Percentiles rank a stretch among this genome's conserved stretches.
These are phyloP conservation scores for Somion occarium DNA, from an alignment of 1,284 basidiomycete species.

Conservation along the genomic window DNA sequence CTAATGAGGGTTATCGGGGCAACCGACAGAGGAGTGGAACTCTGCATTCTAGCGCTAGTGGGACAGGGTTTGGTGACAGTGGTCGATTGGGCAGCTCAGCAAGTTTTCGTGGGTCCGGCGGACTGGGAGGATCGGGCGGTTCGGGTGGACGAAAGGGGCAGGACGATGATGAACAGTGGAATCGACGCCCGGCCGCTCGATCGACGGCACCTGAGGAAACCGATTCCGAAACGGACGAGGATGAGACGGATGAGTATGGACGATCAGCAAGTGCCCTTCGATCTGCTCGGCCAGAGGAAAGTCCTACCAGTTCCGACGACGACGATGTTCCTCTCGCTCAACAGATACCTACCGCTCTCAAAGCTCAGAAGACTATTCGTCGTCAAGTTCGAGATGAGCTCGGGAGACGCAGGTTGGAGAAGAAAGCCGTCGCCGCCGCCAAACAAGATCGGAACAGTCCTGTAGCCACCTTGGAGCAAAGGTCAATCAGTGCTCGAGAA, in stretches of 20 bases:
- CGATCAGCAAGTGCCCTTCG: conserved; percentile 20
- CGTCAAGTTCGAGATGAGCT: conserved; percentile 65
- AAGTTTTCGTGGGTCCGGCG: conserved; percentile 6
- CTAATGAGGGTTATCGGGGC: conserved; percentile 6
- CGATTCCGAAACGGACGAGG: conserved; percentile 29
- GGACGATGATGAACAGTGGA: conserved; percentile 33
- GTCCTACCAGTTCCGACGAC: conserved; percentile 28
- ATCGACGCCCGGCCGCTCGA: conserved; percentile 21
- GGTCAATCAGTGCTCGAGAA: not conserved
- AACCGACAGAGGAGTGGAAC: conserved; percentile 8
- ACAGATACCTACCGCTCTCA: conserved; percentile 71
- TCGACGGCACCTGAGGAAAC: conserved; percentile 27
- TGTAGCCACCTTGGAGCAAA: not conserved
- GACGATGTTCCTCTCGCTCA: conserved; percentile 77
- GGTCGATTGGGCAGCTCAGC: conserved; percentile 5
- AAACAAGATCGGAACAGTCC: conserved; percentile 4
- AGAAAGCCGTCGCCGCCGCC: conserved; percentile 26
- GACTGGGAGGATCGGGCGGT: conserved; percentile 18
- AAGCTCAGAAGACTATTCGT: conserved; percentile 73
- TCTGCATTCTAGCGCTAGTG: conserved; percentile 12
- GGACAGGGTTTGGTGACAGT: conserved; percentile 21
- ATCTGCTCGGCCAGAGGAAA: not conserved
- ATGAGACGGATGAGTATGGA: conserved; percentile 43
- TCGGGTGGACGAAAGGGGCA: conserved; percentile 18
- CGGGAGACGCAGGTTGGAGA: conserved; percentile 49